Evolutionary conservation across 768 basidiomycete species (phyloP), one percentile per base, ranked within the genome.

Genomic region (Mycena floridula): DNA sequence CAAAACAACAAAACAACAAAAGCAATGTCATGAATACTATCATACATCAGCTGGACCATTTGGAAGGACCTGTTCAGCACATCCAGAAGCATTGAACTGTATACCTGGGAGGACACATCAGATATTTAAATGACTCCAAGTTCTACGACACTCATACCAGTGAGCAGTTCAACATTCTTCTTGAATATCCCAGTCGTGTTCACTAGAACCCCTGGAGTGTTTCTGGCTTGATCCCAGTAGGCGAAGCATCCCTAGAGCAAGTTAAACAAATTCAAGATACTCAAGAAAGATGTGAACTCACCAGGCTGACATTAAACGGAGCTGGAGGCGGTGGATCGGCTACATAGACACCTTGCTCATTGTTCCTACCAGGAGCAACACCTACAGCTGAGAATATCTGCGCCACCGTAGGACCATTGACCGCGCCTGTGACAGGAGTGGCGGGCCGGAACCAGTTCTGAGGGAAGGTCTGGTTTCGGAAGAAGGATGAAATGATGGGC

Each of bases 391-490:
- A 32, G 23, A 6, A 23, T 25, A 41, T 32, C 43, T 25, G 25
- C n/a, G 32, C 45, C 25, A 37, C 43, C 9, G 24, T 25, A 3
- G 13, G 15, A 13, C 18, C 15, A 7, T 3, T 13, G 16, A 18
- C 26, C 11, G 44, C 15, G 18, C 32, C 44, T 11, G 44, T 21
- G n/a, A 50, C 40, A 13, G 40, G 44, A 23, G 21, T 35, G 15
- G 40, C 37, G 2, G 49, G 24, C 9, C 45, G 44, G 41, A 28
- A 35, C 49, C 49, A 50, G n/a, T 46, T 46, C 25, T 42, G 20
- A 3, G 49, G 49, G 40, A 50, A 50, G 7, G 38, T 50, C 28
- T 50, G 45, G 37, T 50, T 47, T 5, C 45, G 41, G 23, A 50
- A 50, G 25, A 50, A 50, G 18, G 49, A 46, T 16, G 24, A 36